A percentile compares a stretch with the other conserved stretches of the same genome.
Conservation (phyloP, 805 yeast species). For the Spathaspora boniae region DNA sequence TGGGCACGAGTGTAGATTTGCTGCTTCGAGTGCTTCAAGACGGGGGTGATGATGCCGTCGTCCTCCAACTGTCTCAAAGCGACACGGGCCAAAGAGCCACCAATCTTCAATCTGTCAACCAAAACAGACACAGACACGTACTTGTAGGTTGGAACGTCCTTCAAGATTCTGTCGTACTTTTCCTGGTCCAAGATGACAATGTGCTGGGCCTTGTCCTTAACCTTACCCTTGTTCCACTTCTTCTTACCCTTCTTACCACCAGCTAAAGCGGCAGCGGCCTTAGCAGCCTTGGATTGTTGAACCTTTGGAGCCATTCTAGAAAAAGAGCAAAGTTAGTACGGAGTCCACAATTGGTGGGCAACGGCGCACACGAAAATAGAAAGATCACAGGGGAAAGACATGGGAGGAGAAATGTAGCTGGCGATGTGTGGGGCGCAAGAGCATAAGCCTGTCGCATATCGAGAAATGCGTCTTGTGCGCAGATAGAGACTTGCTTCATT, state of each 20-base stretch:
- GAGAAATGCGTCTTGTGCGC: no score
- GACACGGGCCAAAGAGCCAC: slow-evolving; percentile 98
- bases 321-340: no score
- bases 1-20: slow-evolving; percentile 85
- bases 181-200: slow-evolving; percentile 96
- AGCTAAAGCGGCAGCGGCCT: slow-evolving; percentile 99
- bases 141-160: slow-evolving; percentile 99
- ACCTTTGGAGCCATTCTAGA: slow-evolving; percentile 95
- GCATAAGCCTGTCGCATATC: no score
- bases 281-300: slow-evolving; percentile 99
- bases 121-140: slow-evolving; percentile 95
- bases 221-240: slow-evolving; percentile 99
- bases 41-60: slow-evolving; percentile 92
- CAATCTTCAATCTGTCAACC: slow-evolving; percentile 98
- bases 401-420: no score
- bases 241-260: slow-evolving; percentile 99
- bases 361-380: no score
- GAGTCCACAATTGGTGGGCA: no score
- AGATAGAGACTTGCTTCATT: no score
- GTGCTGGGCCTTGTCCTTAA: slow-evolving; percentile 99
- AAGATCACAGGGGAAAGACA: no score
- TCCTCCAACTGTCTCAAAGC: slow-evolving; percentile 94
- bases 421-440: no score
- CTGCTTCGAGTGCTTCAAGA: slow-evolving; percentile 95
- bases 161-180: slow-evolving; percentile 97